Evolutionary conservation across 106 monocot genomes (phyloP).

Genomic region (Apostasia shenzhenica): DNA sequence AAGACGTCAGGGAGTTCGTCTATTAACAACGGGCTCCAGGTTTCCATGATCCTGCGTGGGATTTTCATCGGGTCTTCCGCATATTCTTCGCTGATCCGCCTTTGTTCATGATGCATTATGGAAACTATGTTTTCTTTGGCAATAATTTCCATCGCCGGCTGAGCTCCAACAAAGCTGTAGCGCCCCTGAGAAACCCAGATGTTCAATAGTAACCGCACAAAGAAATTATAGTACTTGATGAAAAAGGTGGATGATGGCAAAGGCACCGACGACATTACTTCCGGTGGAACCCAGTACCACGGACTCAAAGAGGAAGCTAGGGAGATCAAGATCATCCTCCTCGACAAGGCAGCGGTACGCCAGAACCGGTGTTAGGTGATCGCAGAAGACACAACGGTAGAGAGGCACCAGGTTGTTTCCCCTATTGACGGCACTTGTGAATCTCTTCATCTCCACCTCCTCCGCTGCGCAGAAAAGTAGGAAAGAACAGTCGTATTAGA

Average conservation of each 20-base stretch:
- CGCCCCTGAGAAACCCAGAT: conserved; percentile 8
- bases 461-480: conserved; percentile 9
- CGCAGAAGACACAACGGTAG: conserved; percentile 52
- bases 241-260: background rate
- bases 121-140: conserved; percentile 15
- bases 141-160: conserved; percentile 20
- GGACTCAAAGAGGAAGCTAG: conserved; percentile 92
- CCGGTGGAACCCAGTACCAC: conserved; percentile 64
- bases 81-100: conserved; percentile 3
- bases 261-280: conserved; percentile 49
- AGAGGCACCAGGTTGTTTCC: conserved; percentile 60
- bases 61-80: conserved; percentile 18
- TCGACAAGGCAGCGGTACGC: conserved; percentile 73
- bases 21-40: conserved; percentile 10
- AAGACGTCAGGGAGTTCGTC: conserved; percentile 27
- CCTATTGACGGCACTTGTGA: conserved; percentile 27
- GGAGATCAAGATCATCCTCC: conserved; percentile 60
- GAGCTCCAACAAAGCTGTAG: conserved; percentile 19
- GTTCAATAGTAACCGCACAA: background rate
- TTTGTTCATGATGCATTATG: conserved; percentile 11
- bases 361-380: conserved; percentile 62
- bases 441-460: conserved; percentile 26
- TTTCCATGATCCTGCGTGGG: conserved; percentile 5
- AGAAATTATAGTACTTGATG: background rate
- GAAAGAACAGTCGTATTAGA: background rate